Evolutionary conservation across 2,329 filamentous ascomycete genomes (phyloP).

Genomic region (Talaromyces sp.): DNA sequence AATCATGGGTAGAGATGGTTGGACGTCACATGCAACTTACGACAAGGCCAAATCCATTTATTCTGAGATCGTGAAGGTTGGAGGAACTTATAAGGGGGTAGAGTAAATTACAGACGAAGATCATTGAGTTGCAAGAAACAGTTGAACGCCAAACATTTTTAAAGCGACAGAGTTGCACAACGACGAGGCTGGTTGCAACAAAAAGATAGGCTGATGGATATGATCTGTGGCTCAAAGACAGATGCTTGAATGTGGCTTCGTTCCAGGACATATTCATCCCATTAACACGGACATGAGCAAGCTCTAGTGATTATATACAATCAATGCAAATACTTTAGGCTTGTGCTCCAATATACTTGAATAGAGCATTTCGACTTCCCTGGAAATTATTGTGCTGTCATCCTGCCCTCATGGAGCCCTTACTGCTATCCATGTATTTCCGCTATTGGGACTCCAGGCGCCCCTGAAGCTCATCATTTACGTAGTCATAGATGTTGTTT

Average conservation of each 20-base stretch:
- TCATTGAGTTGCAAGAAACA: background rate
- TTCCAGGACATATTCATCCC: no score
- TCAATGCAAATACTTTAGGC: no score
- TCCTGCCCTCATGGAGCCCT: no score
- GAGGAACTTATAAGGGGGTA: background rate
- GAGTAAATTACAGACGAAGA: background rate
- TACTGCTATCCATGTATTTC: no score
- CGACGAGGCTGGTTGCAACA: background rate
- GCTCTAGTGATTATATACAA: no score
- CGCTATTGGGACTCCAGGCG: background rate
- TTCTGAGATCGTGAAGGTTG: slow-evolving; percentile 9
- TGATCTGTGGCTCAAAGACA: background rate
- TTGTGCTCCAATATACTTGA: no score
- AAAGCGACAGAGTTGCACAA: background rate
- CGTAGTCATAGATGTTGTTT: background rate
- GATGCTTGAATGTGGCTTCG: background rate
- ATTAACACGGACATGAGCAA: no score
- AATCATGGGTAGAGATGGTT: slow-evolving; percentile 15
- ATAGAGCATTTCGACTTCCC: no score
- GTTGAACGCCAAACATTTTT: background rate
- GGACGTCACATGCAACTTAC: slow-evolving; percentile 15
- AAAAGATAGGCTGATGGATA: background rate
- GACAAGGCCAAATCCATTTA: slow-evolving; percentile 13
- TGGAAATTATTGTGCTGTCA: no score
- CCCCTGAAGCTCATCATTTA: background rate